Conservation (phyloP, 371 early-diverging fungal species). For the Apophysomyces trapeziformis region DNA sequence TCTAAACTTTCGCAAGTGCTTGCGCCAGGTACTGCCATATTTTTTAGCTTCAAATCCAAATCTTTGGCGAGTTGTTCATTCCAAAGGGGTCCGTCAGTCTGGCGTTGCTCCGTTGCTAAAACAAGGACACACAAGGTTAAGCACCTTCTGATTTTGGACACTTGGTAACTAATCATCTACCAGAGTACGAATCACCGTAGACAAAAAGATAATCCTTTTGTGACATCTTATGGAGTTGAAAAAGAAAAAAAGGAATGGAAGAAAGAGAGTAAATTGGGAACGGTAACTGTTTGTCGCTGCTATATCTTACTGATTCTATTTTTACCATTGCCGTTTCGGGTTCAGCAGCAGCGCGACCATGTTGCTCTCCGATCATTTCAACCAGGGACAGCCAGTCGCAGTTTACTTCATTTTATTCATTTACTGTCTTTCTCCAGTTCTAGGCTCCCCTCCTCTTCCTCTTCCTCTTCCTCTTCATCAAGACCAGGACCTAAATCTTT, state of each 20-base stretch:
- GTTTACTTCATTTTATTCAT: no score
- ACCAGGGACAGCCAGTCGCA: neutral
- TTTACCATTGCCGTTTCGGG: neutral
- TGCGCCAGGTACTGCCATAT: constrained; percentile 35
- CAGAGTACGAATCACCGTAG: constrained; percentile 59
- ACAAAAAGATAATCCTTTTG: constrained; percentile 60
- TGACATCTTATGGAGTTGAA: constrained; percentile 73
- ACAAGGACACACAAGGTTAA: neutral
- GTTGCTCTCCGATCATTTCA: neutral
- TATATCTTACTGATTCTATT: neutral
- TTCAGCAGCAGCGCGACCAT: neutral
- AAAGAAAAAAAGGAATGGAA: neutral
- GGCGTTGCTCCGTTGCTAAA: constrained; percentile 17
- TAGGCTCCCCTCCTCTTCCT: constrained; percentile 10
- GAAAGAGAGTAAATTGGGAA: neutral
- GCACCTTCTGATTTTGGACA: neutral
- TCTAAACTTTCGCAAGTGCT: constrained; percentile 23
- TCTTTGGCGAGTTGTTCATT: constrained; percentile 33
- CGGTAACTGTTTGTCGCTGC: neutral
- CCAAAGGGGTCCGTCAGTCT: constrained; percentile 51
- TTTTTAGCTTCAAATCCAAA: constrained; percentile 35
- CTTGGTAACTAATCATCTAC: constrained; percentile 9
- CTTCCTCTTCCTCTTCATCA: constrained; percentile 13
- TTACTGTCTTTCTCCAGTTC: no score
- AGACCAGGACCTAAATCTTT: constrained; percentile 61